A percentile compares a stretch with the other conserved stretches of the same genome.
phyloP scores from a whole-genome alignment of 2,329 filamentous ascomycete species.

The Cercospora sp. region DNA sequence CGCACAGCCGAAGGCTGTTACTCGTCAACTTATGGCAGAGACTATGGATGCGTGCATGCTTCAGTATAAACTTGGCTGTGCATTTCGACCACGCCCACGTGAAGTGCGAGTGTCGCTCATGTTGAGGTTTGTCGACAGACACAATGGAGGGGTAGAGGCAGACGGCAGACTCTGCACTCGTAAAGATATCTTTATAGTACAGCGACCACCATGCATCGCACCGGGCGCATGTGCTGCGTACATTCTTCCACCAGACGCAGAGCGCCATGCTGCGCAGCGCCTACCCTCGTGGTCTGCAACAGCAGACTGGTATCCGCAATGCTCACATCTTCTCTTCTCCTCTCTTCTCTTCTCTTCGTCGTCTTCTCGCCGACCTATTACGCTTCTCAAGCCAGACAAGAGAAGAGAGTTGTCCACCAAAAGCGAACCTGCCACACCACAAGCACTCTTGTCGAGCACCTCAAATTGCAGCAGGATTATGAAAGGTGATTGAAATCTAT shows the following conservation, averaged over 20 bases:
- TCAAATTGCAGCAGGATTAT: background rate
- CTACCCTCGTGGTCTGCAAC: background rate
- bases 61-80: background rate
- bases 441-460: background rate
- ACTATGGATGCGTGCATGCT: background rate
- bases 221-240: background rate
- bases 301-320: background rate
- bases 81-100: background rate
- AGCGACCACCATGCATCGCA: background rate
- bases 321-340: background rate
- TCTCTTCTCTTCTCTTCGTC: background rate
- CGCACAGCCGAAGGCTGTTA: background rate
- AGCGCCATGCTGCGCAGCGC: background rate
- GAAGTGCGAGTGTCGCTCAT: background rate
- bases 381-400: background rate
- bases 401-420: background rate
- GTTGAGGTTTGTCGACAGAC: background rate
- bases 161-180: background rate
- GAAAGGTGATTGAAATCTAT: background rate
- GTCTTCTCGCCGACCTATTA: background rate
- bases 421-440: conserved; percentile 1
- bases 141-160: background rate
- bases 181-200: background rate
- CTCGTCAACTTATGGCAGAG: background rate
- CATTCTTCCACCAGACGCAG: background rate